Percentiles rank a stretch among this genome's conserved stretches.
Evolutionary conservation across 1,284 basidiomycete genomes (phyloP).

Genomic region (Butyriboletus appendiculatus): DNA sequence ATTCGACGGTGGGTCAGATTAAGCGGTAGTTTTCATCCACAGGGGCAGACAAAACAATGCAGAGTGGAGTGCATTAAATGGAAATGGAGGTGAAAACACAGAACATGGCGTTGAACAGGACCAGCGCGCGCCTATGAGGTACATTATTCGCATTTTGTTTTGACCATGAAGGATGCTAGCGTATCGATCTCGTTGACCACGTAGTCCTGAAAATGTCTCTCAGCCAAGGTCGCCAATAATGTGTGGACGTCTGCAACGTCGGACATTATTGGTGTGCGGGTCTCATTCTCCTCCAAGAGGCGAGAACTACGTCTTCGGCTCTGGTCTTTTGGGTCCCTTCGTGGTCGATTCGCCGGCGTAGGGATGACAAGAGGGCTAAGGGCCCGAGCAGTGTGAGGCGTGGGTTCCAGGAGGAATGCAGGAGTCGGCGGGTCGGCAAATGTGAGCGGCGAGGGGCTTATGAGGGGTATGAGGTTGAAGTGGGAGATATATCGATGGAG

Average conservation of each 20-base stretch:
- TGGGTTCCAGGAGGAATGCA: conserved; percentile 51
- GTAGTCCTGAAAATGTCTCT: conserved; percentile 67
- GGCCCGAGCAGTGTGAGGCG: conserved; percentile 45
- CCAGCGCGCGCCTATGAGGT: conserved; percentile 21
- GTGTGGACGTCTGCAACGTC: conserved; percentile 67
- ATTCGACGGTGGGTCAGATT: neutral
- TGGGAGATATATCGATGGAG: conserved; percentile 70
- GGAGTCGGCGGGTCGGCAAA: conserved; percentile 69
- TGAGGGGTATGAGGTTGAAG: conserved; percentile 64
- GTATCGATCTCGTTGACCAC: conserved; percentile 74
- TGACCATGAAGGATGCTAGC: conserved; percentile 78
- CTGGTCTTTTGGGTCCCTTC: conserved; percentile 60
- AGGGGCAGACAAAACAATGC: neutral
- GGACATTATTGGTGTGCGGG: conserved; percentile 61
- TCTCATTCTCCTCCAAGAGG: conserved; percentile 59
- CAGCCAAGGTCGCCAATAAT: conserved; percentile 64
- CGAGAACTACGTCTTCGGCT: conserved; percentile 65
- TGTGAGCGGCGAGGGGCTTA: conserved; percentile 68
- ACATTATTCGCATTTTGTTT: conserved; percentile 50
- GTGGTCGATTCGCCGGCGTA: conserved; percentile 65
- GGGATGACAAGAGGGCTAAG: conserved; percentile 47
- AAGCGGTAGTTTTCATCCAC: conserved; percentile 2
- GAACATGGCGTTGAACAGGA: conserved; percentile 13
- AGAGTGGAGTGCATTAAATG: conserved; percentile 17
- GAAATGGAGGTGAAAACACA: conserved; percentile 5